These are phyloP conservation scores for Phlebopus sp. DNA, from an alignment of 1,284 basidiomycete genomes.

Conservation along the genomic window DNA sequence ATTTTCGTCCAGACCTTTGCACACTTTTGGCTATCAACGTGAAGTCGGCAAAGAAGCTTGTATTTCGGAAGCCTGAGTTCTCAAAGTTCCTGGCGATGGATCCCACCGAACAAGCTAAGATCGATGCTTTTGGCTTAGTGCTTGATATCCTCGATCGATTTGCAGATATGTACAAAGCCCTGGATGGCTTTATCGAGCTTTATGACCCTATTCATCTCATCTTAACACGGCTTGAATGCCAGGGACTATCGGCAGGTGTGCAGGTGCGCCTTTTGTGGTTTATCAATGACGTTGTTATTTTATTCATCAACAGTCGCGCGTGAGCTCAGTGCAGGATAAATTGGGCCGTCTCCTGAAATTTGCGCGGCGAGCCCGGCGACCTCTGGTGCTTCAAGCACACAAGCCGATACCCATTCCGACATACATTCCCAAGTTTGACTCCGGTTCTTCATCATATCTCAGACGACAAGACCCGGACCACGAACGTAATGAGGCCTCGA, in stretches of 20 bases:
- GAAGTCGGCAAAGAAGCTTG: conserved; percentile 41
- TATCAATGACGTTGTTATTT: conserved; percentile 3
- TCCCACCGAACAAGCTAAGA: conserved; percentile 59
- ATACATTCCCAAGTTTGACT: conserved; percentile 93
- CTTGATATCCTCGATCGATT: conserved; percentile 65
- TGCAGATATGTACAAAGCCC: conserved; percentile 72
- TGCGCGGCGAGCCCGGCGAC: conserved; percentile 67
- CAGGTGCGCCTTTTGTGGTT: conserved; percentile 45
- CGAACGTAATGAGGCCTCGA: conserved; percentile 84
- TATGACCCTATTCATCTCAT: conserved; percentile 67
- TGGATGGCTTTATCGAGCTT: conserved; percentile 83
- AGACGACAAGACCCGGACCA: conserved; percentile 89
- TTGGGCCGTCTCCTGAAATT: conserved; percentile 71
- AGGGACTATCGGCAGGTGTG: conserved; percentile 49
- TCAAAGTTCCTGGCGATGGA: conserved; percentile 37
- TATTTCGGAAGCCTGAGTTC: conserved; percentile 48
- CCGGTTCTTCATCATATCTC: conserved; percentile 76
- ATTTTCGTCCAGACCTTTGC: conserved; percentile 55
- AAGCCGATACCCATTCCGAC: conserved; percentile 95
- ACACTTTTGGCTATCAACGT: conserved; percentile 38
- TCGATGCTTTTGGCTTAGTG: conserved; percentile 60
- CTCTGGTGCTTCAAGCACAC: conserved; percentile 88
- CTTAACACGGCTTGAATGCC: conserved; percentile 51
- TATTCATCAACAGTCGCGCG: conserved; percentile 38
- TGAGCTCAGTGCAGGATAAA: conserved; percentile 43